Conservation (phyloP, 306 rosid species). For the Trifolium fragiferum region DNA sequence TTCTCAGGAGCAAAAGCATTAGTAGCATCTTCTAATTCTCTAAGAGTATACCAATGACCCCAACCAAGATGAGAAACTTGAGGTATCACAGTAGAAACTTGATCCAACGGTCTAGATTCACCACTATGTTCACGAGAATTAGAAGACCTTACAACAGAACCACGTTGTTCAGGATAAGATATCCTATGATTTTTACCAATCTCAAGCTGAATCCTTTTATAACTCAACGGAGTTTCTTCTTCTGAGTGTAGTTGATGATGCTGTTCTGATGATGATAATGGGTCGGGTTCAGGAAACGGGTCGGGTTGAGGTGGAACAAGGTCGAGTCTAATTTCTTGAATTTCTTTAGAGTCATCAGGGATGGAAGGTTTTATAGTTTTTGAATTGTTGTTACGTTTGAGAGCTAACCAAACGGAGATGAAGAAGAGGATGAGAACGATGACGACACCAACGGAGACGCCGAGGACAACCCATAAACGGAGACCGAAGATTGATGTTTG, state of each 20-base stretch:
- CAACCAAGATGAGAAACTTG: constrained; percentile 94
- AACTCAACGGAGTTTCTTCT: constrained; percentile 53
- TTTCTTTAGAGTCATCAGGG: constrained; percentile 73
- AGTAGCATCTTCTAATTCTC: constrained; percentile 85
- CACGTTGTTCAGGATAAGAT: constrained; percentile 69
- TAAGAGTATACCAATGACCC: constrained; percentile 93
- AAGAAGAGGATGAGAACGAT: constrained; percentile 74
- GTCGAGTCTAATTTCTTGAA: constrained; percentile 74
- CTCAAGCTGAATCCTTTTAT: constrained; percentile 66
- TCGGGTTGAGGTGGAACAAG: constrained; percentile 40
- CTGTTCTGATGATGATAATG: constrained; percentile 44
- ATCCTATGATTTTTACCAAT: constrained; percentile 82
- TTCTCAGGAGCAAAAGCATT: constrained; percentile 67
- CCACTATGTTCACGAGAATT: constrained; percentile 43
- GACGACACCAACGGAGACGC: constrained; percentile 72
- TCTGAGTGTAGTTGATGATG: constrained; percentile 58
- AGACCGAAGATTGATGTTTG: constrained; percentile 84
- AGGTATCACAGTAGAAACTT: constrained; percentile 65
- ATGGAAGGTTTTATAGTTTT: constrained; percentile 54
- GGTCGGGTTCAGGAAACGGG: constrained; percentile 59
- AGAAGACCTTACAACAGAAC: constrained; percentile 48
- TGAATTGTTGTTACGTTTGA: constrained; percentile 53
- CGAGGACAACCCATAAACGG: constrained; percentile 71
- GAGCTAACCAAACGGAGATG: constrained; percentile 67
- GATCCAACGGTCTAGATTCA: constrained; percentile 57